phyloP scores from a whole-genome alignment of 768 basidiomycete genomes.

The Lactifluus volemus region DNA sequence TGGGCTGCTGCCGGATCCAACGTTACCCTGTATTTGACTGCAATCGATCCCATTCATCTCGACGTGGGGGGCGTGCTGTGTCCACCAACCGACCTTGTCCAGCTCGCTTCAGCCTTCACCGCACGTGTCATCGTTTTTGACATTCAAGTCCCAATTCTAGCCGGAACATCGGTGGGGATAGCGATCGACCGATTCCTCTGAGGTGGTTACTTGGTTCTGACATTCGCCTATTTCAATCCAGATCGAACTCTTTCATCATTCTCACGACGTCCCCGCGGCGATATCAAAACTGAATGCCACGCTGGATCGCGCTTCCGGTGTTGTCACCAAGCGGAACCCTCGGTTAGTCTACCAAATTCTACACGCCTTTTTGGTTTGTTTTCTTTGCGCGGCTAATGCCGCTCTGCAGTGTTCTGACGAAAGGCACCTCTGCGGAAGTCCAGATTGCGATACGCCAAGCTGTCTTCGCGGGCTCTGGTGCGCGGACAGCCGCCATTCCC shows the following conservation, averaged over 20 bases:
- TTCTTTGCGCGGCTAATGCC: background rate
- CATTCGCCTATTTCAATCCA: background rate
- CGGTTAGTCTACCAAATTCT: constrained; percentile 41
- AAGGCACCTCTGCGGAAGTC: constrained; percentile 76
- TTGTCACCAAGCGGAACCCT: constrained; percentile 68
- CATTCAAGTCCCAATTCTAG: constrained; percentile 78
- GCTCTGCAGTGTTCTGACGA: constrained; percentile 58
- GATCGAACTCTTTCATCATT: constrained; percentile 95
- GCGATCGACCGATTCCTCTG: background rate
- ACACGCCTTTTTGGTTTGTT: too few relatives aligned
- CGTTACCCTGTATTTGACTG: constrained; percentile 73
- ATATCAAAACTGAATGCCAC: constrained; percentile 72
- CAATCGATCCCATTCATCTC: constrained; percentile 80
- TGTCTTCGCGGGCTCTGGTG: constrained; percentile 38
- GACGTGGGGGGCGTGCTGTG: constrained; percentile 88
- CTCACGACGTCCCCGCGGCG: constrained; percentile 84
- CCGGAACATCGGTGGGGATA: constrained; percentile 66
- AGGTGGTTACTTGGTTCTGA: background rate
- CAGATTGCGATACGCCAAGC: constrained; percentile 65
- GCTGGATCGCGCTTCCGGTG: constrained; percentile 70
- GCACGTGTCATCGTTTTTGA: constrained; percentile 94
- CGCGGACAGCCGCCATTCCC: constrained; percentile 55
- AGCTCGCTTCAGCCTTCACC: constrained; percentile 66
- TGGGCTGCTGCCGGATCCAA: constrained; percentile 93
- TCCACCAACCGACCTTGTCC: constrained; percentile 58